These are phyloP conservation scores for Backusella luteola DNA, from an alignment of 192 early-diverging fungal species.

Conservation along the genomic window DNA sequence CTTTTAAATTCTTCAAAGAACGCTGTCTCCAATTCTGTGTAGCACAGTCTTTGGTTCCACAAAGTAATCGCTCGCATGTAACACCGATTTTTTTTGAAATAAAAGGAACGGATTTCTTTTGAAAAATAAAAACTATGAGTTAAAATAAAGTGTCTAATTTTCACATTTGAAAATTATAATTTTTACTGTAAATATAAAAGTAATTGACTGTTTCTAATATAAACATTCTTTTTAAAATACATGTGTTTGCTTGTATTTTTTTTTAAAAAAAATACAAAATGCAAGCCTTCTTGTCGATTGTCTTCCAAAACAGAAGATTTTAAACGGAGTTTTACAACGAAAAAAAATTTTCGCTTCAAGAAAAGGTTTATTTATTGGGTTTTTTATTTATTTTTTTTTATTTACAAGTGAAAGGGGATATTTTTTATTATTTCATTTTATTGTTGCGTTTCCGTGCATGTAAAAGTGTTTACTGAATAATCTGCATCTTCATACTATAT, in stretches of 20 bases:
- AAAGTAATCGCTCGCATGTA: background rate
- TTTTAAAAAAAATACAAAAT: background rate
- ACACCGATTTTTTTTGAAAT: background rate
- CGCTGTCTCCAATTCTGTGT: background rate
- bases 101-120: background rate
- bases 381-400: constrained; percentile 7
- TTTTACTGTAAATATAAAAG: background rate
- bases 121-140: background rate
- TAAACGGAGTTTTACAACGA: background rate
- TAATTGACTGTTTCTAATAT: background rate
- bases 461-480: constrained; percentile 16
- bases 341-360: background rate
- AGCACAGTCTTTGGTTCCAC: background rate
- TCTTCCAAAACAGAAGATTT: background rate
- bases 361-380: background rate
- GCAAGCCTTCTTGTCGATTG: background rate
- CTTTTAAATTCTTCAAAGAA: background rate
- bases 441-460: background rate
- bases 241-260: background rate
- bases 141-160: background rate
- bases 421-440: background rate
- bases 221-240: background rate
- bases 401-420: background rate
- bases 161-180: background rate
- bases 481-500: constrained; percentile 7